Conservation (phyloP, 1,139 yeast species). For the Sugiyamaella pinicola region DNA sequence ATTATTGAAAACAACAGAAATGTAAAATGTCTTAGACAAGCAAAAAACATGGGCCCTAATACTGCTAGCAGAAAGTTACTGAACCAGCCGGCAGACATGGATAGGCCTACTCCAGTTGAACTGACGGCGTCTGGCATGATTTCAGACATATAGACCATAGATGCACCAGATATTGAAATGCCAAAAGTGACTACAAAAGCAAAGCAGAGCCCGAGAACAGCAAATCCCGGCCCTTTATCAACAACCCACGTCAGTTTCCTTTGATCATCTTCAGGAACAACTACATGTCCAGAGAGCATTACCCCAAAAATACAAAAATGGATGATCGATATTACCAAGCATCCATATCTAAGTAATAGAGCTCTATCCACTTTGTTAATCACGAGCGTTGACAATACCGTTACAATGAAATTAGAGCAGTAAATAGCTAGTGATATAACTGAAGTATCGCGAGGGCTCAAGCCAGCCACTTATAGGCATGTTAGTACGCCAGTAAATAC, state of each 20-base stretch:
- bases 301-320: constrained; percentile 46
- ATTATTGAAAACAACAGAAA: constrained; percentile 23
- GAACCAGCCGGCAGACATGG: constrained; percentile 58
- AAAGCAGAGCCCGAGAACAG: constrained; percentile 52
- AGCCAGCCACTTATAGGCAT: constrained; percentile 30
- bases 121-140: constrained; percentile 53
- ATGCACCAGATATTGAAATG: constrained; percentile 42
- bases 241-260: constrained; percentile 42
- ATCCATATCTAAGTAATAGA: constrained; percentile 30
- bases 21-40: constrained; percentile 15
- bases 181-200: constrained; percentile 55
- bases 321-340: constrained; percentile 45
- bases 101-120: constrained; percentile 55
- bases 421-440: constrained; percentile 34
- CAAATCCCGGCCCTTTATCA: constrained; percentile 44
- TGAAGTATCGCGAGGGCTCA: constrained; percentile 27
- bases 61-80: constrained; percentile 44
- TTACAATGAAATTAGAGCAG: constrained; percentile 40
- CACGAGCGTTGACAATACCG: constrained; percentile 47
- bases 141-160: constrained; percentile 57
- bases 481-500: constrained; percentile 18
- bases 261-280: constrained; percentile 17
- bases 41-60: constrained; percentile 47
- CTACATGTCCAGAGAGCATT: constrained; percentile 35
- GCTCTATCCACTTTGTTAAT: constrained; percentile 48